These are phyloP conservation scores for Phlebiopsis gigantea DNA, from an alignment of 768 basidiomycete genomes.

Conservation along the genomic window DNA sequence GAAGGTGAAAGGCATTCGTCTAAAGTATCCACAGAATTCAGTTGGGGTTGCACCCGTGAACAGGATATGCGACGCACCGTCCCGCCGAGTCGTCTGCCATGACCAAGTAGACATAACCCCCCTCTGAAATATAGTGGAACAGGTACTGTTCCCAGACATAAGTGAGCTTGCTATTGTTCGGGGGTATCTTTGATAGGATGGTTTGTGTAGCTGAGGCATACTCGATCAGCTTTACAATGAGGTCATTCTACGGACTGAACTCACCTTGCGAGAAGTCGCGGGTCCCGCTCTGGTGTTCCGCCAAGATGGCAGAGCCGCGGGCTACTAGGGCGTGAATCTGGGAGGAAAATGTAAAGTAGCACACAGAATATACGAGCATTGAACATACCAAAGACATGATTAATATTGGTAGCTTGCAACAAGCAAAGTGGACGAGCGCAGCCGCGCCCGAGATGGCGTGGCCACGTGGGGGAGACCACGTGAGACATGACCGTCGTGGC, in stretches of 20 bases:
- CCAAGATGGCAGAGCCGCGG: slow-evolving; percentile 72
- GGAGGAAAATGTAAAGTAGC: background rate
- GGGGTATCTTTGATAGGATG: slow-evolving; percentile 93
- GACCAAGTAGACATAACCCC: slow-evolving; percentile 82
- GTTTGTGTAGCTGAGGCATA: slow-evolving; percentile 66
- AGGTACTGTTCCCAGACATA: slow-evolving; percentile 93
- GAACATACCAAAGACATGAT: slow-evolving; percentile 25
- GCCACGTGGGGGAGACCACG: slow-evolving; percentile 15
- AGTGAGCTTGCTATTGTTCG: slow-evolving; percentile 72
- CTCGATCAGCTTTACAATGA: background rate
- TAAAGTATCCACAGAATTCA: slow-evolving; percentile 21
- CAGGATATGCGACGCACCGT: slow-evolving; percentile 45
- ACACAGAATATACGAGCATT: background rate
- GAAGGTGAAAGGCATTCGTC: slow-evolving; percentile 93
- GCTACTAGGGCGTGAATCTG: slow-evolving; percentile 86
- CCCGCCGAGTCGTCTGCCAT: slow-evolving; percentile 95
- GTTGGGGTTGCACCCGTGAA: background rate
- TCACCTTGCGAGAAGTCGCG: slow-evolving; percentile 87
- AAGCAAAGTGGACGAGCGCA: background rate
- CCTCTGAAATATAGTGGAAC: slow-evolving; percentile 91
- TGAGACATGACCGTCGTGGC: slow-evolving; percentile 14
- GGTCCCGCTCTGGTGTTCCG: slow-evolving; percentile 76
- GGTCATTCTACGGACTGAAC: slow-evolving; percentile 11
- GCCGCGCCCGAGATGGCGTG: background rate
- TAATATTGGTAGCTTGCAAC: background rate